These are phyloP conservation scores for Terana coerulea DNA, from an alignment of 768 basidiomycete genomes.

Conservation along the genomic window DNA sequence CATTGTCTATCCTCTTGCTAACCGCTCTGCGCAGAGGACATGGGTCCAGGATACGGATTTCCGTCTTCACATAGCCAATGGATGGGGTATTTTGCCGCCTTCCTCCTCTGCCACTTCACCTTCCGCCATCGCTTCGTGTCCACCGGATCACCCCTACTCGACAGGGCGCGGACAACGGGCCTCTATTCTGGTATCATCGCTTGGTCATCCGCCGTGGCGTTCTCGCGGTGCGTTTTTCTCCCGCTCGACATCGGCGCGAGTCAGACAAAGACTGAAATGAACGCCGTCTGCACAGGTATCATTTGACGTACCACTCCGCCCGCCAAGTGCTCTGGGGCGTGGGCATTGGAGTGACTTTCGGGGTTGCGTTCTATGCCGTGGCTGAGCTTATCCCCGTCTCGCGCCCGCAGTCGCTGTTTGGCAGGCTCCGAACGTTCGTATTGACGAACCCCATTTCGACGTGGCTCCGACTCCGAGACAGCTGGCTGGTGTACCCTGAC, in stretches of 20 bases:
- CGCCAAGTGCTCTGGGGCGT: conserved; percentile 75
- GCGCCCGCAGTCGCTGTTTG: conserved; percentile 51
- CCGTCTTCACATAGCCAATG: conserved; percentile 89
- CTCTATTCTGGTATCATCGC: conserved; percentile 48
- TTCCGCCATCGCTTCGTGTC: conserved; percentile 63
- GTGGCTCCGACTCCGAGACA: conserved; percentile 75
- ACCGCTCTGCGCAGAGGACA: conserved; percentile 35
- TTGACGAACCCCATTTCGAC: conserved; percentile 52
- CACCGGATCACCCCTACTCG: conserved; percentile 48
- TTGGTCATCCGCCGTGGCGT: conserved; percentile 69
- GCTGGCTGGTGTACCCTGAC: conserved; percentile 79
- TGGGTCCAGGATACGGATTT: conserved; percentile 78
- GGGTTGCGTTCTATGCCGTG: conserved; percentile 48
- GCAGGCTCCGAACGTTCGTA: conserved; percentile 43
- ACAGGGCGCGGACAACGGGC: conserved; percentile 42
- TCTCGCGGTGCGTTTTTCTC: conserved; percentile 57
- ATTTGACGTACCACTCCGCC: conserved; percentile 71
- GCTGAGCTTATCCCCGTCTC: conserved; percentile 55
- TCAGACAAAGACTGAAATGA: neutral
- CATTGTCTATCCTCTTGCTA: neutral
- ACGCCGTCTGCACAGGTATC: conserved; percentile 39
- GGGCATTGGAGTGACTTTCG: conserved; percentile 56
- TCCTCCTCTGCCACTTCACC: conserved; percentile 68
- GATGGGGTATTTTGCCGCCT: conserved; percentile 84
- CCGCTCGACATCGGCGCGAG: neutral